These are phyloP conservation scores for Asterophora lycoperdoides DNA, from an alignment of 768 basidiomycete genomes.

Conservation along the genomic window DNA sequence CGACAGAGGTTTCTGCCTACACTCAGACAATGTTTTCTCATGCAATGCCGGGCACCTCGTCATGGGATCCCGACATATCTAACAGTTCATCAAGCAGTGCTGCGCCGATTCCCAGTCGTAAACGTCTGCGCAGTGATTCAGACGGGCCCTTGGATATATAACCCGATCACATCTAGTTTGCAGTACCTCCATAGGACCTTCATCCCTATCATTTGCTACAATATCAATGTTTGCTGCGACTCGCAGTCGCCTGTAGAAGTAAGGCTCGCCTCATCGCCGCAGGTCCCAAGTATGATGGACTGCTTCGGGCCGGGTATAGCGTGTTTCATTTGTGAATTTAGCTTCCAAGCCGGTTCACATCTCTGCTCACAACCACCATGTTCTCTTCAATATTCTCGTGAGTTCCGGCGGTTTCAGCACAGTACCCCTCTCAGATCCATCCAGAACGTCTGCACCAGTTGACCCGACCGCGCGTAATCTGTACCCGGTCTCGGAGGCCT, in stretches of 20 bases:
- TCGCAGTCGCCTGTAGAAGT: no score
- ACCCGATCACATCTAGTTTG: background rate
- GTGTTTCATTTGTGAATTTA: constrained; percentile 11
- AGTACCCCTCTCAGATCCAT: constrained; percentile 4
- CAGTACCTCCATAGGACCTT: background rate
- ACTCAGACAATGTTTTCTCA: background rate
- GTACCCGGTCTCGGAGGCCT: constrained; percentile 69
- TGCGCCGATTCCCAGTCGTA: constrained; percentile 17
- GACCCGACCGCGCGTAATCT: constrained; percentile 76
- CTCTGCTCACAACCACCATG: constrained; percentile 44
- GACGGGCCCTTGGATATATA: constrained; percentile 10
- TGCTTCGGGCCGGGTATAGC: background rate
- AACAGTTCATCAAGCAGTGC: background rate
- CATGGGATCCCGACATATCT: constrained; percentile 10
- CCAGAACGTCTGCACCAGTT: constrained; percentile 50
- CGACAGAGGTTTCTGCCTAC: background rate
- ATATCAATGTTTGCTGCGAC: background rate
- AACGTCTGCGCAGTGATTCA: constrained; percentile 26
- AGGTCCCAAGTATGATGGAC: no score
- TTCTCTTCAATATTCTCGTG: constrained; percentile 78
- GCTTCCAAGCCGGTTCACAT: background rate
- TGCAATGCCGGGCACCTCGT: constrained; percentile 1
- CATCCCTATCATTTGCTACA: background rate
- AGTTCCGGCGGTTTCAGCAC: constrained; percentile 30
- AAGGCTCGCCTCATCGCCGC: no score